Evolutionary conservation across 2,329 filamentous ascomycete genomes (phyloP).

Genomic region (Grosmannia clavigera): DNA sequence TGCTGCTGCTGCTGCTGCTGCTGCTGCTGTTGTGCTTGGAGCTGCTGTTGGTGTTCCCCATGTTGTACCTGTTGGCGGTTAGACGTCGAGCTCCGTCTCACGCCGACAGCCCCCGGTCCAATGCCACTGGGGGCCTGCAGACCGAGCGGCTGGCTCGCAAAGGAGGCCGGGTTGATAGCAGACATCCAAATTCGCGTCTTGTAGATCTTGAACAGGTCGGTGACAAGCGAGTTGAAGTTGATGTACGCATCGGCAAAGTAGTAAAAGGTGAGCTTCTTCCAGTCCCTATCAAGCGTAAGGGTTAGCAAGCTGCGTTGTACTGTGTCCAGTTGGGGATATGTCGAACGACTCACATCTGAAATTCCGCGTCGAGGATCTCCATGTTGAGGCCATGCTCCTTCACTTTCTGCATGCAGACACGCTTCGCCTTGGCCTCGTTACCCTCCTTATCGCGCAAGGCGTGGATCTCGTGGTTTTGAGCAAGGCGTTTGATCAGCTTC

Average conservation of each 20-base stretch:
- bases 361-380: constrained; percentile 98
- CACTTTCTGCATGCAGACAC: constrained; percentile 93
- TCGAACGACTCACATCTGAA: constrained; percentile 68
- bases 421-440: constrained; percentile 93
- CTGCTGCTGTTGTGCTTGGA: background rate
- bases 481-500: constrained; percentile 91
- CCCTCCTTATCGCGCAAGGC: constrained; percentile 90
- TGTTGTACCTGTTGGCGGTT: constrained; percentile 36
- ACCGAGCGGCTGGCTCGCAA: constrained; percentile 65
- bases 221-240: constrained; percentile 97
- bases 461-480: constrained; percentile 81
- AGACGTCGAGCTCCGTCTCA: constrained; percentile 33
- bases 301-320: background rate
- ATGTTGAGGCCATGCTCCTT: constrained; percentile 83
- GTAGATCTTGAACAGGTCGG: constrained; percentile 97
- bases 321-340: constrained; percentile 1
- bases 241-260: constrained; percentile 98
- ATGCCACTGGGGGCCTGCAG: constrained; percentile 57
- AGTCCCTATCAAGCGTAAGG: constrained; percentile 55
- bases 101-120: constrained; percentile 52
- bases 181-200: constrained; percentile 99
- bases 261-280: constrained; percentile 98
- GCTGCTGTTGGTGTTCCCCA: constrained; percentile 20
- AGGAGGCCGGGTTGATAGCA: constrained; percentile 93
- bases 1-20: constrained; percentile 5